A percentile compares a stretch with the other conserved stretches of the same genome.
These are phyloP conservation scores for Lactarius hengduanensis DNA, from an alignment of 768 basidiomycete species.

Conservation along the genomic window DNA sequence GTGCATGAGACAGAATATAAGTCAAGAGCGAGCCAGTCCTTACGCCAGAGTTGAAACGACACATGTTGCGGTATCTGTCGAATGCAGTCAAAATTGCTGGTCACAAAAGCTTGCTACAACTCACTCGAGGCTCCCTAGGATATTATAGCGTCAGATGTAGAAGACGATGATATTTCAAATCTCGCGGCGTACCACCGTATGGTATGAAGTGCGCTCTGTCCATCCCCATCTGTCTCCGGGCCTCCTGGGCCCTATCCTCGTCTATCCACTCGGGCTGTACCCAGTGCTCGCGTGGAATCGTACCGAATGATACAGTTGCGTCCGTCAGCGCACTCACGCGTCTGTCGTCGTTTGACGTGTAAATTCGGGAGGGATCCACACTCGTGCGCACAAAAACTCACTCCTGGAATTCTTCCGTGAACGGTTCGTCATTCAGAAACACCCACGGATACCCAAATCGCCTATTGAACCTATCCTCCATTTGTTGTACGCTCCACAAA, in stretches of 20 bases:
- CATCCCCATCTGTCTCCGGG: conserved; percentile 42
- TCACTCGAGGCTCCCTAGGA: conserved; percentile 20
- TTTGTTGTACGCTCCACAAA: conserved; percentile 62
- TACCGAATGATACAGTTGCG: conserved; percentile 39
- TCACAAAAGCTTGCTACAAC: not conserved
- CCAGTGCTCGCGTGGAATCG: conserved; percentile 49
- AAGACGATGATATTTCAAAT: not conserved
- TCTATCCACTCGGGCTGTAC: conserved; percentile 51
- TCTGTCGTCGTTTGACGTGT: conserved; percentile 24
- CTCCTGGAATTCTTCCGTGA: conserved; percentile 72
- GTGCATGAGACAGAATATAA: not conserved
- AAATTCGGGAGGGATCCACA: not conserved
- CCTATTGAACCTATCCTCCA: conserved; percentile 87
- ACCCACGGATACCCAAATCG: conserved; percentile 81
- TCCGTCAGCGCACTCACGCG: conserved; percentile 36
- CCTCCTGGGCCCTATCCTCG: conserved; percentile 44
- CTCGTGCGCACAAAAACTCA: conserved; percentile 34
- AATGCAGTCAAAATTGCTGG: not conserved
- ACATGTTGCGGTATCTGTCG: conserved; percentile 48
- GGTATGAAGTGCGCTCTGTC: conserved; percentile 19
- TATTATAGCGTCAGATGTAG: not conserved
- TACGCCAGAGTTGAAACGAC: conserved; percentile 50
- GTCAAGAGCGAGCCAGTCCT: conserved; percentile 19
- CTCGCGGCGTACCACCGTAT: conserved; percentile 10
- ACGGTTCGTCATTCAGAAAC: conserved; percentile 84